Evolutionary conservation across 2,329 filamentous ascomycete genomes (phyloP), one percentile per base, ranked within the genome.

Genomic region (Pestalotiopsis sp.): DNA sequence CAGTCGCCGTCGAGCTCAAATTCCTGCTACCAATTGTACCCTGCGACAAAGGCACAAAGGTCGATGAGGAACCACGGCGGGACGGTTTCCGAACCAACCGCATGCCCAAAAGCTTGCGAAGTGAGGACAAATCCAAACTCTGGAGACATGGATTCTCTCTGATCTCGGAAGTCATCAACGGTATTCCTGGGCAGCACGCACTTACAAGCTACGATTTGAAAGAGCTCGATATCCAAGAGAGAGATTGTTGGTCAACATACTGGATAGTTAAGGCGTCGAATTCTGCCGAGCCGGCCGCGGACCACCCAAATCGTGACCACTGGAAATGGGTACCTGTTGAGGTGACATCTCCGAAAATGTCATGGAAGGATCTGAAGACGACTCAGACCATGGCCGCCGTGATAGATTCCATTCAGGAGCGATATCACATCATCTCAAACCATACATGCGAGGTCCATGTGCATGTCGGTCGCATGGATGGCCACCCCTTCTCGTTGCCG

Each of bases 61-160:
- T 41, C 27, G 13, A 59, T 5, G 49, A 4, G 12, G 61, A 36
- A 7, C 39, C 55, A 17, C 45, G 31, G 23, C 45, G 61, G 39
- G 23, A 67, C 11, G 62, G 36, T 6, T 52, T 45, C 20, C 38
- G 64, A 5, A 57, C 36, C 27, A 57, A 58, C 39, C 25, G 25
- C 4, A 25, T 14, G 3, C 55, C 55, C 52, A 36, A 45, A 41
- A 23, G 3, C 20, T 20, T 98, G 80, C 90, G 92, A 68, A 93
- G 93, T 76, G 89, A 92, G 66, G 90, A 90, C 71, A 93, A 98
- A 78, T 84, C 98, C 67, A 96, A 97, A 77, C 85, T 93, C 23
- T 98, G 96, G 96, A 92, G 94, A 73, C 92, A 94, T 74, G 93
- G 94, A 17, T 86, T 99, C 3, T 85, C 71, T 2, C 67, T 64